These are phyloP conservation scores for Ustilago vetiveriae DNA, from an alignment of 1,284 basidiomycete genomes.

Conservation along the genomic window DNA sequence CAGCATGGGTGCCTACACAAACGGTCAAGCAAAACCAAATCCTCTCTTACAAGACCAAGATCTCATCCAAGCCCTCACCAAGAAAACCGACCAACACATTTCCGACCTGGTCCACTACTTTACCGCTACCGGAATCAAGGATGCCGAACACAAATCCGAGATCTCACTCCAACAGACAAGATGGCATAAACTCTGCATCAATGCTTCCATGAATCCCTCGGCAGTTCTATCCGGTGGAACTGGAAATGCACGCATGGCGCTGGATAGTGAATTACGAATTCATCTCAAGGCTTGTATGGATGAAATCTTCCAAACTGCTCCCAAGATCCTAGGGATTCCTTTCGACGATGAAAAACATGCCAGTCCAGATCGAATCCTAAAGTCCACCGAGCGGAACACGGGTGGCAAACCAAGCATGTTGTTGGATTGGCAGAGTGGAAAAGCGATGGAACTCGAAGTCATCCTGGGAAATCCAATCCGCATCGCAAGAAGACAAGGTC, in stretches of 20 bases:
- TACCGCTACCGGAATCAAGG: constrained; percentile 66
- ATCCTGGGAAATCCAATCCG: constrained; percentile 65
- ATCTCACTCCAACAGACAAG: constrained; percentile 68
- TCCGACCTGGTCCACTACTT: constrained; percentile 61
- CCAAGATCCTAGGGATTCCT: constrained; percentile 64
- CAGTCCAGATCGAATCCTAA: constrained; percentile 67
- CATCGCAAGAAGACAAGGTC: constrained; percentile 65
- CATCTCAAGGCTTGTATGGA: constrained; percentile 68
- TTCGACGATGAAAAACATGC: constrained; percentile 67
- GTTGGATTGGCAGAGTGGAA: constrained; percentile 68
- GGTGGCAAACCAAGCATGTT: constrained; percentile 69
- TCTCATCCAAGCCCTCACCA: constrained; percentile 16
- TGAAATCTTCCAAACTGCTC: constrained; percentile 68
- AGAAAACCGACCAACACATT: constrained; percentile 21
- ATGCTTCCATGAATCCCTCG: constrained; percentile 69
- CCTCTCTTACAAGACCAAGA: constrained; percentile 19
- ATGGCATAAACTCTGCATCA: constrained; percentile 70
- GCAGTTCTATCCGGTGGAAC: constrained; percentile 69
- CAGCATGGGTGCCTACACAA: constrained; percentile 68
- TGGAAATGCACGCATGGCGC: constrained; percentile 67
- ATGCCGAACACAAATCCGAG: constrained; percentile 68
- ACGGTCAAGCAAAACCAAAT: constrained; percentile 46
- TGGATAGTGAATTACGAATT: constrained; percentile 64
- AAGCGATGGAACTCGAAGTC: constrained; percentile 69
- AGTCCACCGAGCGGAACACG: constrained; percentile 67